Conservation (phyloP, 1,284 basidiomycete species). For the Melanopsichium pennsylvanicum region DNA sequence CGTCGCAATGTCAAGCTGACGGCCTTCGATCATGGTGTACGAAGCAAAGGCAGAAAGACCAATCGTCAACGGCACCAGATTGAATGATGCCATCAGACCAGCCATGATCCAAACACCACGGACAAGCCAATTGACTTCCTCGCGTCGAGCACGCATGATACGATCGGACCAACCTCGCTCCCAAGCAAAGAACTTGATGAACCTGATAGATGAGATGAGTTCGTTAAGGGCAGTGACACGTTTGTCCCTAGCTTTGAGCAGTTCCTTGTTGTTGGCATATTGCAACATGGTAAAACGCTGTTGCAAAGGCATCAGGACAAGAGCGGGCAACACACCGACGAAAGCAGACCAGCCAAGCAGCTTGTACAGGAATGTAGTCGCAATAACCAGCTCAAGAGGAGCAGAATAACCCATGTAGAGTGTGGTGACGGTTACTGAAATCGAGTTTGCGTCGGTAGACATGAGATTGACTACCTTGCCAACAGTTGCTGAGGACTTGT, state of each 20-base stretch:
- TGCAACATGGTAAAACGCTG: constrained; percentile 23
- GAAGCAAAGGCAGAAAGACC: constrained; percentile 44
- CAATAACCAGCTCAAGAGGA: constrained; percentile 44
- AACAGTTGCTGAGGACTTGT: constrained; percentile 28
- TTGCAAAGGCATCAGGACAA: constrained; percentile 41
- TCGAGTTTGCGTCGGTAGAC: constrained; percentile 27
- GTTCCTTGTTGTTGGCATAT: constrained; percentile 10
- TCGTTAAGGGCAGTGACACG: constrained; percentile 46
- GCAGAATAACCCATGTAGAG: constrained; percentile 35
- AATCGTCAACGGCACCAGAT: constrained; percentile 35
- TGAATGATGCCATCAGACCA: constrained; percentile 14
- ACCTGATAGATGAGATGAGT: constrained; percentile 40
- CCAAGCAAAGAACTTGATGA: constrained; percentile 58
- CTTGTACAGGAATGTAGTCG: constrained; percentile 43
- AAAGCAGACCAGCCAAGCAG: constrained; percentile 52
- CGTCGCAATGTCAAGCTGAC: constrained; percentile 38
- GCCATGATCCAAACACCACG: constrained; percentile 7
- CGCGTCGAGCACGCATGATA: constrained; percentile 15
- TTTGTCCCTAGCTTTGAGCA: constrained; percentile 33
- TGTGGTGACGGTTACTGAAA: constrained; percentile 8
- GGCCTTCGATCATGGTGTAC: constrained; percentile 39
- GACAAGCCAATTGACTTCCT: constrained; percentile 27
- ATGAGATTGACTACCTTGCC: constrained; percentile 46
- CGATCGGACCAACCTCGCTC: constrained; percentile 39
- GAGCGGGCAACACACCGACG: constrained; percentile 30